Evolutionary conservation across 495 filamentous ascomycete genomes (phyloP).

Genomic region (Cetradonia linearis): DNA sequence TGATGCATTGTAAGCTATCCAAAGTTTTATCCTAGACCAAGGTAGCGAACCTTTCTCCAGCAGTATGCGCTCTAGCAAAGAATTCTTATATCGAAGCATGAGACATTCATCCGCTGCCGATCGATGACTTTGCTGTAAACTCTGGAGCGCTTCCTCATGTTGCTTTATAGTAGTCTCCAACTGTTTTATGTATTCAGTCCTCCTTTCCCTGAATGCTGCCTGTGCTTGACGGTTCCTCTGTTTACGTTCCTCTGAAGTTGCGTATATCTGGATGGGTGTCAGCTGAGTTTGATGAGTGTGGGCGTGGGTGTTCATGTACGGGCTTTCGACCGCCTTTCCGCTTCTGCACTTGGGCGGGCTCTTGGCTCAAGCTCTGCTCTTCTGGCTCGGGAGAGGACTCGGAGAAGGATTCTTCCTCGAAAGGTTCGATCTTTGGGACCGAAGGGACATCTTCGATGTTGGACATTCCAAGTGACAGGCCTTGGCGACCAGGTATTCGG

Average conservation of each 20-base stretch:
- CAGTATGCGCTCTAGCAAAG: slow-evolving; percentile 84
- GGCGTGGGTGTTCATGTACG: slow-evolving; percentile 38
- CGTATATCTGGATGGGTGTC: slow-evolving; percentile 63
- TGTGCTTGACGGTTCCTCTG: slow-evolving; percentile 96
- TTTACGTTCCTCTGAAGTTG: slow-evolving; percentile 95
- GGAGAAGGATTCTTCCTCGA: slow-evolving; percentile 36
- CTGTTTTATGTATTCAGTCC: slow-evolving; percentile 99
- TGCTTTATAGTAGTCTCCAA: slow-evolving; percentile 95
- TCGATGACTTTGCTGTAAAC: slow-evolving; percentile 85
- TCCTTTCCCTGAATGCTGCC: slow-evolving; percentile 89
- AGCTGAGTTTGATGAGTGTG: slow-evolving; percentile 1
- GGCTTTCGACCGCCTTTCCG: slow-evolving; percentile 96
- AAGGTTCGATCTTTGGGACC: slow-evolving; percentile 39
- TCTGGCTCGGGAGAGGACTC: slow-evolving; percentile 50
- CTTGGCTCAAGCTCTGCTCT: slow-evolving; percentile 45
- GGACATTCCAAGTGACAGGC: slow-evolving; percentile 22
- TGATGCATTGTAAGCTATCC: slow-evolving; percentile 30
- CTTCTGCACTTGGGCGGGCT: slow-evolving; percentile 60
- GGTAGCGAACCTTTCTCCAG: slow-evolving; percentile 72
- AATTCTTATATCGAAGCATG: slow-evolving; percentile 98
- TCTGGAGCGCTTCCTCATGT: slow-evolving; percentile 87
- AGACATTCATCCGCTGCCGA: slow-evolving; percentile 93
- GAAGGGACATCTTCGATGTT: slow-evolving; percentile 24
- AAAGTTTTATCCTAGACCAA: background rate
- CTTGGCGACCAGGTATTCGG: slow-evolving; percentile 3